Conservation (phyloP, 2,329 filamentous ascomycete genomes). For the Monosporascus ibericus region DNA sequence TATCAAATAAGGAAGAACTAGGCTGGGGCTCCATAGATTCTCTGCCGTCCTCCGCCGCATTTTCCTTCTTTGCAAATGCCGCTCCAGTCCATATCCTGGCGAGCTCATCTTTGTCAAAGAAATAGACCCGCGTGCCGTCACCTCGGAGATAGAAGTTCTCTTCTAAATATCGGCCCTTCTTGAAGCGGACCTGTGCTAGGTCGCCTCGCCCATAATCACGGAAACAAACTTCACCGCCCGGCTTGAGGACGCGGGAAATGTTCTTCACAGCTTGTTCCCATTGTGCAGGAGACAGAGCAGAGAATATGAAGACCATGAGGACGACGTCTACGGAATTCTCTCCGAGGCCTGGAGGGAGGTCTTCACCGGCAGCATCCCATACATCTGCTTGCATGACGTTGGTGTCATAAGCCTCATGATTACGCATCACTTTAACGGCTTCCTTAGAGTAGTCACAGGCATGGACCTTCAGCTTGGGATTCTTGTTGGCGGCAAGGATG, state of each 20-base stretch:
- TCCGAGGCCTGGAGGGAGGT: slow-evolving; percentile 68
- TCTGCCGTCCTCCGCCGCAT: slow-evolving; percentile 16
- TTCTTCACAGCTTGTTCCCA: slow-evolving; percentile 81
- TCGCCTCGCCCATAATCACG: slow-evolving; percentile 95
- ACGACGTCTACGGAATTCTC: slow-evolving; percentile 86
- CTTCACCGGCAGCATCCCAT: slow-evolving; percentile 77
- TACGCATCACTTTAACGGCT: slow-evolving; percentile 87
- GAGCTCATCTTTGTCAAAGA: slow-evolving; percentile 86
- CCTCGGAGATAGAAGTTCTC: slow-evolving; percentile 97
- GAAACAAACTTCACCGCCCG: slow-evolving; percentile 89
- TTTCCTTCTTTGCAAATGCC: slow-evolving; percentile 14
- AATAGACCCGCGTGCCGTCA: slow-evolving; percentile 94
- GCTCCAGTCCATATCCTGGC: slow-evolving; percentile 63
- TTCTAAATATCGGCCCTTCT: slow-evolving; percentile 86
- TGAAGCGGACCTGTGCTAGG: slow-evolving; percentile 92
- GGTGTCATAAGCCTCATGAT: slow-evolving; percentile 68
- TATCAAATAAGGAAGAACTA: slow-evolving; percentile 50
- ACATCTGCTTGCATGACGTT: slow-evolving; percentile 79
- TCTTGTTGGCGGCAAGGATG: slow-evolving; percentile 76
- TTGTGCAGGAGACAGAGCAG: slow-evolving; percentile 76
- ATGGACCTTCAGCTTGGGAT: slow-evolving; percentile 74
- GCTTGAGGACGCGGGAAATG: slow-evolving; percentile 76
- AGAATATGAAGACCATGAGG: slow-evolving; percentile 96
- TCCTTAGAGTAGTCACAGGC: slow-evolving; percentile 96
- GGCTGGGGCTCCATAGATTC: slow-evolving; percentile 14